Conservation (phyloP, 345 rosid species). For the Leavenworthia alabamica region DNA sequence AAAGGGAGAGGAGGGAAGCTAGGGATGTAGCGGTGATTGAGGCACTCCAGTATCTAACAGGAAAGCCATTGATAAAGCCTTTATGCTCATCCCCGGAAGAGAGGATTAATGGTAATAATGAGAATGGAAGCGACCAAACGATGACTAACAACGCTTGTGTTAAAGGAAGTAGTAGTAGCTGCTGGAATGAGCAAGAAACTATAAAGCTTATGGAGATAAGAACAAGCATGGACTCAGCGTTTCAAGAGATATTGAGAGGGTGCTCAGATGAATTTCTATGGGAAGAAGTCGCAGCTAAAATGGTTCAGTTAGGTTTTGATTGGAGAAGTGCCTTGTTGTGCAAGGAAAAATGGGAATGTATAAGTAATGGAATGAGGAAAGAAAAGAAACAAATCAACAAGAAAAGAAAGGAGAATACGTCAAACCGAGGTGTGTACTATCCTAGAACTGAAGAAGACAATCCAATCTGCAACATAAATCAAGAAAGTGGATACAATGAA, state of each 20-base stretch:
- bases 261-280: constrained; percentile 40
- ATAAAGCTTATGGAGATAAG: constrained; percentile 52
- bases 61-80: constrained; percentile 33
- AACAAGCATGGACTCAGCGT: constrained; percentile 46
- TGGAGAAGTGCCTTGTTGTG: constrained; percentile 39
- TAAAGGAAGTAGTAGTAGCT: constrained; percentile 20
- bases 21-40: constrained; percentile 81
- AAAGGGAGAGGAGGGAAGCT: constrained; percentile 82
- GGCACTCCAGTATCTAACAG: constrained; percentile 51
- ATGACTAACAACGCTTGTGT: constrained; percentile 19
- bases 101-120: constrained; percentile 20
- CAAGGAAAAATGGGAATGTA: constrained; percentile 53
- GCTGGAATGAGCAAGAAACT: constrained; percentile 49
- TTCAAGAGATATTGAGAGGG: constrained; percentile 31
- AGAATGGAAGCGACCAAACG: constrained; percentile 35
- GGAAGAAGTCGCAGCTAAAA: constrained; percentile 43
- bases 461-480: constrained; percentile 35
- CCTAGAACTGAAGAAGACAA: constrained; percentile 33
- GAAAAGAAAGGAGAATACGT: constrained; percentile 64
- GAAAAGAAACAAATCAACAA: constrained; percentile 37
- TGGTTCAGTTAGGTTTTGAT: constrained; percentile 49
- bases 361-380: constrained; percentile 34
- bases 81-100: constrained; percentile 35
- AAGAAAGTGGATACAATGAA: constrained; percentile 32
- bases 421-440: constrained; percentile 31